Evolutionary conservation across 352 stramenopile genomes (phyloP).

Genomic region (Pythium angustatum): DNA sequence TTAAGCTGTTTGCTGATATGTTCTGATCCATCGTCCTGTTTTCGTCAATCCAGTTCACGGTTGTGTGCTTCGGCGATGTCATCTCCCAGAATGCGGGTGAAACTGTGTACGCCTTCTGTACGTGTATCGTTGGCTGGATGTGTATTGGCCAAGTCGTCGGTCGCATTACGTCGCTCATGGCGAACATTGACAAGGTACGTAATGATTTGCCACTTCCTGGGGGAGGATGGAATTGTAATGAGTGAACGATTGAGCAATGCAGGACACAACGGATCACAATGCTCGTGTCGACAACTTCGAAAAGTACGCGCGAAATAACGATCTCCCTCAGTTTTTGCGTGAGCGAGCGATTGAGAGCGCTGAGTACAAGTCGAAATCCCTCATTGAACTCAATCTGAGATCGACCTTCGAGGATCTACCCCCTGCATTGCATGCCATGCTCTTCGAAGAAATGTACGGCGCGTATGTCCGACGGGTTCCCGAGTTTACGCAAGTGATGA

Average conservation of each 20-base stretch:
- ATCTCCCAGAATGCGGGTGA: conserved; percentile 55
- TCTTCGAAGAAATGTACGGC: conserved; percentile 59
- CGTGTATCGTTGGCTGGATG: conserved; percentile 67
- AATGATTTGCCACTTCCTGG: background rate
- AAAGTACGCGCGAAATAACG: conserved; percentile 55
- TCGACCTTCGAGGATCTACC: conserved; percentile 47
- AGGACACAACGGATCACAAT: conserved; percentile 40
- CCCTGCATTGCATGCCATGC: conserved; percentile 23
- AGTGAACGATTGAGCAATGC: background rate
- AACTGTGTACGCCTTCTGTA: conserved; percentile 48
- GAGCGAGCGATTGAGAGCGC: conserved; percentile 54
- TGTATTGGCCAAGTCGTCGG: conserved; percentile 72
- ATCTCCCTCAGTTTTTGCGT: conserved; percentile 39
- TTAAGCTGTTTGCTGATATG: background rate
- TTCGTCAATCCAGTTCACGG: conserved; percentile 66
- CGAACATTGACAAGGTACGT: conserved; percentile 50
- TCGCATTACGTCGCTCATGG: conserved; percentile 58
- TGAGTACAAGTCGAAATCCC: conserved; percentile 50
- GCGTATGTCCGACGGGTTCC: conserved; percentile 33
- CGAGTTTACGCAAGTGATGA: conserved; percentile 31
- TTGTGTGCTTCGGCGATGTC: conserved; percentile 74
- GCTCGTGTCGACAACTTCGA: conserved; percentile 63
- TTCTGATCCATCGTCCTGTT: too few species aligned
- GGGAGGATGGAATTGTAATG: background rate
- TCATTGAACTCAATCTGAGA: conserved; percentile 40